Percentiles rank a stretch among this genome's conserved stretches.
Conservation (phyloP, 306 rosid species). For the Acacia confusa region DNA sequence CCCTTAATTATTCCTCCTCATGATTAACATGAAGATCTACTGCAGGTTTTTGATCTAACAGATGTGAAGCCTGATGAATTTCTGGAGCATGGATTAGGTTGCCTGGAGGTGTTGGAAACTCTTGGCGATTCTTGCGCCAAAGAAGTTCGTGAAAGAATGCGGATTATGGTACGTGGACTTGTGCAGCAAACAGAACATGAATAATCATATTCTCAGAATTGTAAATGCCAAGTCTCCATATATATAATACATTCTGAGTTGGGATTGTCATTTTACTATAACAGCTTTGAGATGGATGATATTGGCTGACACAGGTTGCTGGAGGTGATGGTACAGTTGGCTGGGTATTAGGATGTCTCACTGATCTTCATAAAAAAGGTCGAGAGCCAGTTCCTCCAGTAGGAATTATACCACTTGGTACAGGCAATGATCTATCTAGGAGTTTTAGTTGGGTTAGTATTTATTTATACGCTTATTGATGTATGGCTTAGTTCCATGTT, state of each 20-base stretch:
- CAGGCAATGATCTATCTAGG: constrained; percentile 94
- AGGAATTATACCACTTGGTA: constrained; percentile 90
- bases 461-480: constrained; percentile 26
- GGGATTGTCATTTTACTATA: constrained; percentile 1
- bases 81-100: constrained; percentile 77
- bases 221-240: neutral
- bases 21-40: constrained; percentile 11
- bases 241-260: neutral
- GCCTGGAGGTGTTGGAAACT: constrained; percentile 70
- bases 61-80: constrained; percentile 97
- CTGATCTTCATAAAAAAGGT: constrained; percentile 54
- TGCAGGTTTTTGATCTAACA: constrained; percentile 80
- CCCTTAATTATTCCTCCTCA: neutral
- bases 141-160: constrained; percentile 73
- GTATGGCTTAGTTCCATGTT: neutral
- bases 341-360: constrained; percentile 93
- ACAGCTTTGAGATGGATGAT: constrained; percentile 30
- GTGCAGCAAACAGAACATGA: neutral
- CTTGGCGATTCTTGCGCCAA: constrained; percentile 80
- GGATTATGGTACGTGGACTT: constrained; percentile 76
- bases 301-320: constrained; percentile 77
- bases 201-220: neutral
- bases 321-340: constrained; percentile 99
- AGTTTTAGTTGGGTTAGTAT: constrained; percentile 91
- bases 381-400: constrained; percentile 84